Percentiles rank a stretch among this genome's conserved stretches.
Conservation (phyloP, 768 basidiomycete genomes). For the Gloeophyllum trabeum region DNA sequence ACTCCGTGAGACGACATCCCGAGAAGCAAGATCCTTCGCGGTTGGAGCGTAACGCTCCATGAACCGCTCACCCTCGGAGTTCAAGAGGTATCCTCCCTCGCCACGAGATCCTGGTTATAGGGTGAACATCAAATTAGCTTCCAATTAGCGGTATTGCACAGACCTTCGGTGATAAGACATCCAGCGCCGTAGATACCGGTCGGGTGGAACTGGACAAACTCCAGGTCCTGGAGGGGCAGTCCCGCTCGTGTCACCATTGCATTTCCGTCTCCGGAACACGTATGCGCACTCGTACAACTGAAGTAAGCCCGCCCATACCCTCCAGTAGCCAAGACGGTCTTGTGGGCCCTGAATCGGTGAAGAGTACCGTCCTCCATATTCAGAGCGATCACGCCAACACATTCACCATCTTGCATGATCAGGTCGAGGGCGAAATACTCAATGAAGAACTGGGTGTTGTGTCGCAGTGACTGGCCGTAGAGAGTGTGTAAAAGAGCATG, state of each 20-base stretch:
- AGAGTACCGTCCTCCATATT: slow-evolving; percentile 99
- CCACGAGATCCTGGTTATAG: slow-evolving; percentile 92
- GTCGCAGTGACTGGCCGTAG: slow-evolving; percentile 96
- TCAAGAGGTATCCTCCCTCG: slow-evolving; percentile 96
- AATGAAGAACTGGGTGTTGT: slow-evolving; percentile 99
- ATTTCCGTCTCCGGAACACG: slow-evolving; percentile 97
- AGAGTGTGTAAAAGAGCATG: slow-evolving; percentile 98
- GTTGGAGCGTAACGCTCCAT: slow-evolving; percentile 99
- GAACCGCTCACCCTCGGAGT: slow-evolving; percentile 98
- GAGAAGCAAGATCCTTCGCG: slow-evolving; percentile 98
- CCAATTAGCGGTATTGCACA: no score
- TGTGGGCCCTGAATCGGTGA: slow-evolving; percentile 96
- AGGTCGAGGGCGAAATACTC: slow-evolving; percentile 99
- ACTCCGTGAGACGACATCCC: slow-evolving; percentile 97
- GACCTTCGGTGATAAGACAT: slow-evolving; percentile 96
- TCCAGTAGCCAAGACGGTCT: slow-evolving; percentile 96
- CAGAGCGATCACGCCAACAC: slow-evolving; percentile 96
- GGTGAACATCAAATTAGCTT: no score
- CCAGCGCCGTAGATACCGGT: slow-evolving; percentile 99
- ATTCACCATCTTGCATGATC: slow-evolving; percentile 98
- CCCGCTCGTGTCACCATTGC: slow-evolving; percentile 98
- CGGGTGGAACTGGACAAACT: slow-evolving; percentile 99
- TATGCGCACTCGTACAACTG: slow-evolving; percentile 97
- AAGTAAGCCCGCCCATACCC: slow-evolving; percentile 98
- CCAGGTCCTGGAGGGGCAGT: slow-evolving; percentile 90